Conservation (phyloP, 2,329 filamentous ascomycete genomes). For the Pestalotiopsis sp. region DNA sequence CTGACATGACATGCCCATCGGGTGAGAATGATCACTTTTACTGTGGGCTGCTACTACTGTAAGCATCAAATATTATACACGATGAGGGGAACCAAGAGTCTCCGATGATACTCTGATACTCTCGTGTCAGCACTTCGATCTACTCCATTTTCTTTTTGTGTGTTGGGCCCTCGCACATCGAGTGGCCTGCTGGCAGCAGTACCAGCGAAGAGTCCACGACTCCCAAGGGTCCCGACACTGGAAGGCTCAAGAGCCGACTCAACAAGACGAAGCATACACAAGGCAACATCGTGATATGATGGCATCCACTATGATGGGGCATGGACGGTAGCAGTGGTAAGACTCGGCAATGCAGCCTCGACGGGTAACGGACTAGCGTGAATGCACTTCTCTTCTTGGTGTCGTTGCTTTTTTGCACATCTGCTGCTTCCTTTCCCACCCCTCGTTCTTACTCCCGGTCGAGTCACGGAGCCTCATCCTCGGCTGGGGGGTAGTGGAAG, state of each 20-base stretch:
- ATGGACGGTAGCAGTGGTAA: neutral
- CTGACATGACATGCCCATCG: neutral
- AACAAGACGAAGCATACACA: too few species aligned
- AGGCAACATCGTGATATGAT: too few species aligned
- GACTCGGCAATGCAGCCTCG: neutral
- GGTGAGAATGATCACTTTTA: too few species aligned
- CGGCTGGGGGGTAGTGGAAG: neutral
- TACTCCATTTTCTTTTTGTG: too few species aligned
- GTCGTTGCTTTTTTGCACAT: neutral
- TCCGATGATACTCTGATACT: neutral
- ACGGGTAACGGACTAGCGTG: conserved; percentile 8
- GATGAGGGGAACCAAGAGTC: neutral
- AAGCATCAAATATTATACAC: neutral
- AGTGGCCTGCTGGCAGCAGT: too few species aligned
- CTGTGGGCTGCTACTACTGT: neutral
- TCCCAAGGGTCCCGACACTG: too few species aligned
- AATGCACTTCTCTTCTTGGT: conserved; percentile 1
- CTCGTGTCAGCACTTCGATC: too few species aligned
- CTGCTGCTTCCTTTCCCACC: neutral
- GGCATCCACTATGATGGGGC: neutral
- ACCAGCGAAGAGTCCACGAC: too few species aligned
- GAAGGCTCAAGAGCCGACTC: too few species aligned
- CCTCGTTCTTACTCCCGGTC: neutral
- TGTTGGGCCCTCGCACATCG: too few species aligned
- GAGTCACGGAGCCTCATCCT: neutral